Conservation (phyloP, 495 filamentous ascomycete genomes). For the Antarctomyces pellizariae region DNA sequence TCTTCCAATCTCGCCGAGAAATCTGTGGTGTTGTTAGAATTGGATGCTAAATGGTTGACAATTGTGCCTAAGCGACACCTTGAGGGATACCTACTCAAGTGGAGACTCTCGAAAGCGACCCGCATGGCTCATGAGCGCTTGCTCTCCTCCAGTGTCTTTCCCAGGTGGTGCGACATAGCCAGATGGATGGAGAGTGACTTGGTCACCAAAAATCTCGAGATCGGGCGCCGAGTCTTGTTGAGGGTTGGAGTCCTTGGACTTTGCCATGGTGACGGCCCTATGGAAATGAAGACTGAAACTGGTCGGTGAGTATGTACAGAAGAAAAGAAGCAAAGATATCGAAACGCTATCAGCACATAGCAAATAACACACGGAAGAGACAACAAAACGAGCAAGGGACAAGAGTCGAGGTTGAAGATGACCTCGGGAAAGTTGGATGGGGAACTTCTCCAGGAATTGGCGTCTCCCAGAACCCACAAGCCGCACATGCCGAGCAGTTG, state of each 20-base stretch:
- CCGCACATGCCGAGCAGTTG: too few relatives aligned
- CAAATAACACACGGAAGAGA: too few relatives aligned
- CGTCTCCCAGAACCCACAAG: too few relatives aligned
- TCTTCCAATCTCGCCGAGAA: constrained; percentile 75
- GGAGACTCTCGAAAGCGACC: constrained; percentile 44
- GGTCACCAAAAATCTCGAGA: constrained; percentile 55
- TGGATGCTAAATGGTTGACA: neutral
- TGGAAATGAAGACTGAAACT: too few relatives aligned
- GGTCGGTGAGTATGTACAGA: too few relatives aligned
- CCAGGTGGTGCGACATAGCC: constrained; percentile 35
- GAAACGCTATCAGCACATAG: too few relatives aligned
- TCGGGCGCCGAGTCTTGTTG: constrained; percentile 43
- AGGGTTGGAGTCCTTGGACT: constrained; percentile 12
- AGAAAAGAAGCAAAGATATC: too few relatives aligned
- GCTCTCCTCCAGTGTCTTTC: constrained; percentile 28
- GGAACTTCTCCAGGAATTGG: too few relatives aligned
- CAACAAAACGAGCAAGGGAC: too few relatives aligned
- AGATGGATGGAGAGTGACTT: constrained; percentile 59
- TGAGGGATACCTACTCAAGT: constrained; percentile 19
- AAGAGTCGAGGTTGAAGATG: too few relatives aligned
- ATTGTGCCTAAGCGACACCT: neutral
- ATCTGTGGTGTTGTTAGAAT: constrained; percentile 22
- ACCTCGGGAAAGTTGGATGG: too few relatives aligned
- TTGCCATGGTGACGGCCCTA: constrained; percentile 16
- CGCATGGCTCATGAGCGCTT: constrained; percentile 58